Percentiles rank a stretch among this genome's conserved stretches.
phyloP scores from a whole-genome alignment of 1,284 basidiomycete species.

The Cryptococcus sp. region DNA sequence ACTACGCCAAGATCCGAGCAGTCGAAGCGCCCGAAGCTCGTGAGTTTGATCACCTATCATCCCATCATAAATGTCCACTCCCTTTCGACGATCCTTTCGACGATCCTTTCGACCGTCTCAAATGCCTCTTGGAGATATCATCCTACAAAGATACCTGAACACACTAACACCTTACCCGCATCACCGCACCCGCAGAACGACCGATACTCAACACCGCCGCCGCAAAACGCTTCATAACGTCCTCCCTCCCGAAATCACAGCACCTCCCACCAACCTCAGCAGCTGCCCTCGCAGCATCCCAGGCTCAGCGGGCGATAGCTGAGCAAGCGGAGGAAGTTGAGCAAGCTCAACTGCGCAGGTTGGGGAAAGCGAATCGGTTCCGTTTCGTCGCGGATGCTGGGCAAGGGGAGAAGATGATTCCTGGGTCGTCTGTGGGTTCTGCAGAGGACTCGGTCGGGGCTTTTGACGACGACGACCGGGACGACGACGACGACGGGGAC shows the following conservation, averaged over 20 bases:
- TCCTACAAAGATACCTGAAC: neutral
- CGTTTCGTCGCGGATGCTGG: constrained; percentile 27
- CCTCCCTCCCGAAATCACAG: constrained; percentile 31
- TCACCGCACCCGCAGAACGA: constrained; percentile 3
- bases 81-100: neutral
- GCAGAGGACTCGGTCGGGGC: constrained; percentile 1
- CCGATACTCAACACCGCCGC: constrained; percentile 37
- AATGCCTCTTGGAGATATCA: neutral
- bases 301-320: constrained; percentile 19
- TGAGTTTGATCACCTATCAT: constrained; percentile 19
- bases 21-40: constrained; percentile 40
- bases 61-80: neutral
- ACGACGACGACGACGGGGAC: constrained; percentile 9
- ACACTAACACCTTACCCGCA: neutral
- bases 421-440: constrained; percentile 8
- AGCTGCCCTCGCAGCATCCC: constrained; percentile 13
- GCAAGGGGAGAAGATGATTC: constrained; percentile 25
- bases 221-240: constrained; percentile 43
- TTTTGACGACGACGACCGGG: constrained; percentile 9
- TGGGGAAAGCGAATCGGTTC: constrained; percentile 29
- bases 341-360: constrained; percentile 9
- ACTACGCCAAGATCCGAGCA: constrained; percentile 44
- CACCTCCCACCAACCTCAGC: constrained; percentile 20
- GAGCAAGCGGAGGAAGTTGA: constrained; percentile 18
- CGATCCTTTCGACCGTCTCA: neutral